Percentiles rank a stretch among this genome's conserved stretches.
phyloP scores from a whole-genome alignment of 371 early-diverging fungal genomes.

The Rhizopus delemar region DNA sequence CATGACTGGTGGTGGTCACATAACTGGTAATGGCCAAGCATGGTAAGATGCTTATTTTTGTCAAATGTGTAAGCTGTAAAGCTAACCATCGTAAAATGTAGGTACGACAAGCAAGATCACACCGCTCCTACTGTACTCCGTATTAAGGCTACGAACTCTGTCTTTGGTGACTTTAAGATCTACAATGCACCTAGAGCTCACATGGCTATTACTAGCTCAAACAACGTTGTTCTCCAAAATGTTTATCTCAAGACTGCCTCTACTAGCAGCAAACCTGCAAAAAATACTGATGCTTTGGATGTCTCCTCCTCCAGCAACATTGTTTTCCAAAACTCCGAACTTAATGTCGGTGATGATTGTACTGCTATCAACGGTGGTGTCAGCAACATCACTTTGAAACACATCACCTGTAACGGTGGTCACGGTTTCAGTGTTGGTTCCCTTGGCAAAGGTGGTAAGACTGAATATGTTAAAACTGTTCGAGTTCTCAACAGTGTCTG shows the following conservation, averaged over 20 bases:
- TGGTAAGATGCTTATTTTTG: constrained; percentile 21
- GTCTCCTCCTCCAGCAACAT: constrained; percentile 35
- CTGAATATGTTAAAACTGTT: constrained; percentile 26
- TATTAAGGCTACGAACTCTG: constrained; percentile 32
- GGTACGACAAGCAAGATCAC: constrained; percentile 25
- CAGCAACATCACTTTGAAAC: constrained; percentile 27
- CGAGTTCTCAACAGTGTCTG: constrained; percentile 25
- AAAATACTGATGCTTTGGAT: constrained; percentile 43
- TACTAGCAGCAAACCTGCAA: constrained; percentile 16
- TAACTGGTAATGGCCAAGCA: constrained; percentile 36
- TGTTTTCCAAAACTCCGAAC: constrained; percentile 19
- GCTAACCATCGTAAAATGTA: not conserved
- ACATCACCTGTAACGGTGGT: constrained; percentile 27
- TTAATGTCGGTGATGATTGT: constrained; percentile 39
- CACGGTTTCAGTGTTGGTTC: constrained; percentile 45
- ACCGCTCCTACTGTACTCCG: constrained; percentile 38
- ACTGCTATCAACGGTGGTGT: constrained; percentile 36
- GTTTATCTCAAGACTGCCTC: constrained; percentile 34
- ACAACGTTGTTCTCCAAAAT: constrained; percentile 26
- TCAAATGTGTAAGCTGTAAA: not conserved
- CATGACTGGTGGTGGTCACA: constrained; percentile 22
- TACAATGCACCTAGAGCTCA: constrained; percentile 36
- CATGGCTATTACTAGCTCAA: constrained; percentile 30
- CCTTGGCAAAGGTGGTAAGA: constrained; percentile 36
- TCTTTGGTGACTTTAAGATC: constrained; percentile 34